These are phyloP conservation scores for Chrysoporthe deuterocubensis DNA, from an alignment of 2,329 filamentous ascomycete species.

Conservation along the genomic window DNA sequence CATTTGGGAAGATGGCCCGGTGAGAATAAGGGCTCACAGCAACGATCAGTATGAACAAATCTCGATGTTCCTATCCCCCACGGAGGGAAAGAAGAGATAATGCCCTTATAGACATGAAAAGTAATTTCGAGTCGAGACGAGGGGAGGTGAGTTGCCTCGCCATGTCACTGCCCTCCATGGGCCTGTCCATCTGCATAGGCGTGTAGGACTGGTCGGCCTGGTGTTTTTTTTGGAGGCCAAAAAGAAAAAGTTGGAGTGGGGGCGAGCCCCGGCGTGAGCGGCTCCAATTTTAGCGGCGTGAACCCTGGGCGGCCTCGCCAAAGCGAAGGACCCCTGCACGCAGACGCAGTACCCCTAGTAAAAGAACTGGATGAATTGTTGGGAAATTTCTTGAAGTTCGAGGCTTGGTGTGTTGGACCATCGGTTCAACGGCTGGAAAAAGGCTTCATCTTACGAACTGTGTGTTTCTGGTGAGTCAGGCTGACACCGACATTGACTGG, in stretches of 20 bases:
- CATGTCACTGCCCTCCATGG: no score
- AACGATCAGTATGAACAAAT: neutral
- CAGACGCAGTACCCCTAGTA: slow-evolving; percentile 1
- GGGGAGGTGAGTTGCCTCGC: no score
- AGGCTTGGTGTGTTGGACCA: slow-evolving; percentile 17
- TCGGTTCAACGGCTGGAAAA: slow-evolving; percentile 4
- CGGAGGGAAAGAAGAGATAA: neutral
- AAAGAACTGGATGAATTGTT: slow-evolving; percentile 27
- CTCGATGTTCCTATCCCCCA: neutral
- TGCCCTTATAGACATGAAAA: neutral
- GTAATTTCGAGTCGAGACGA: neutral
- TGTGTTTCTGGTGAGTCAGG: neutral
- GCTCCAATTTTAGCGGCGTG: slow-evolving; percentile 8
- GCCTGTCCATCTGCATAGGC: neutral
- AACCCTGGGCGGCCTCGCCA: slow-evolving; percentile 13
- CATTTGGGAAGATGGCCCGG: slow-evolving; percentile 15
- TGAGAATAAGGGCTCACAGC: slow-evolving; percentile 16
- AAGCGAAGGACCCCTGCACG: slow-evolving; percentile 19
- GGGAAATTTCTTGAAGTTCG: slow-evolving; percentile 14
- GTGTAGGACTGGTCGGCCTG: no score
- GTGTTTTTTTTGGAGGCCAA: no score
- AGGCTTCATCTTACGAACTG: slow-evolving; percentile 6
- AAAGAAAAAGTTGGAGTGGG: slow-evolving; percentile 12
- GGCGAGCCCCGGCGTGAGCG: slow-evolving; percentile 11
- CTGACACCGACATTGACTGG: neutral